Percentiles rank a stretch among this genome's conserved stretches.
phyloP scores from a whole-genome alignment of 352 stramenopile genomes.

The Globisporangium uncinulatum region DNA sequence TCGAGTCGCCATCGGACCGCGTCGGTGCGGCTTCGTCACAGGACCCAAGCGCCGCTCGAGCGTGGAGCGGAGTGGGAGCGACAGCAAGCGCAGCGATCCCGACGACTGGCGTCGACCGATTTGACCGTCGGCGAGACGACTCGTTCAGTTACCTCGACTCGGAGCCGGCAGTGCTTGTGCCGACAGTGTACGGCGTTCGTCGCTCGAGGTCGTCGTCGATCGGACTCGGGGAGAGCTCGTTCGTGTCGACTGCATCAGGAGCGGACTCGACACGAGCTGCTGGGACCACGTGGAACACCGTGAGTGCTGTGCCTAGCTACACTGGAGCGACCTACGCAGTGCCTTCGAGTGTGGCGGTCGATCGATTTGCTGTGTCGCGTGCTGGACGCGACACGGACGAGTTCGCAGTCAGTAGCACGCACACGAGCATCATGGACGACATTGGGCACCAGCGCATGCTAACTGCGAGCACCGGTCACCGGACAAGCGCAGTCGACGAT shows the following conservation, averaged over 20 bases:
- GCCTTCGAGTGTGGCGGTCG: conserved; percentile 19
- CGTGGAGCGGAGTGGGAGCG: conserved; percentile 9
- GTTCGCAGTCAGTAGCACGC: not conserved
- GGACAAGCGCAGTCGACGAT: conserved; percentile 49
- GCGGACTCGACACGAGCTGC: conserved; percentile 2
- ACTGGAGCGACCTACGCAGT: conserved; percentile 37
- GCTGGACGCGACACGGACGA: not conserved
- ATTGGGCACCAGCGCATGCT: conserved; percentile 11
- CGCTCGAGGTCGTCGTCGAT: conserved; percentile 11
- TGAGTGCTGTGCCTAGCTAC: conserved; percentile 19
- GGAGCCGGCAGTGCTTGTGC: not conserved
- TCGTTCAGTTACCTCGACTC: not conserved
- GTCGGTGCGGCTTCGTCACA: not conserved
- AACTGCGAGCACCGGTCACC: not conserved
- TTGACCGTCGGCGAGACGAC: conserved; percentile 33
- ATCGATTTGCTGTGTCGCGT: conserved; percentile 8
- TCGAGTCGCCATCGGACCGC: conserved; percentile 45
- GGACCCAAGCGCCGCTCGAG: not conserved
- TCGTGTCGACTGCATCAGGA: not conserved
- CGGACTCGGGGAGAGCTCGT: conserved; percentile 11
- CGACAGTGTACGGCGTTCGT: conserved; percentile 2
- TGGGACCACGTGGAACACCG: conserved; percentile 34
- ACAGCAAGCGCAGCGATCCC: conserved; percentile 1
- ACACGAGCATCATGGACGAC: conserved; percentile 62
- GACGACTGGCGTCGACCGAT: conserved; percentile 40